These are phyloP conservation scores for Rachicladosporium sp. DNA, from an alignment of 2,329 filamentous ascomycete genomes.

Conservation along the genomic window DNA sequence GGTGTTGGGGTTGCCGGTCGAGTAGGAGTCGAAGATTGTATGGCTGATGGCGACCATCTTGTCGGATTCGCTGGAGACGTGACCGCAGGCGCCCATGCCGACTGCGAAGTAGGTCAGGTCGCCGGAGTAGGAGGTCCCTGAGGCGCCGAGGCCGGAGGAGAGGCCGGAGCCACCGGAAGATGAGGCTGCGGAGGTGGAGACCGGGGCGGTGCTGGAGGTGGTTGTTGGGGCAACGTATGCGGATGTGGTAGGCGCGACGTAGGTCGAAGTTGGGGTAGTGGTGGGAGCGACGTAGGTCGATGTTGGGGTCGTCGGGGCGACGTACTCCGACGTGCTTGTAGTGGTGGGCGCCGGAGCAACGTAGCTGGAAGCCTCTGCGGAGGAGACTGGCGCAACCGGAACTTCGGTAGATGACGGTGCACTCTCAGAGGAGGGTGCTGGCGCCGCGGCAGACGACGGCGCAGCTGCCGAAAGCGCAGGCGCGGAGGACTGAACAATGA, in stretches of 20 bases:
- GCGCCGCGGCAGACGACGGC: slow-evolving; percentile 1
- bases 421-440: slow-evolving; percentile 5
- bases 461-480: slow-evolving; percentile 2
- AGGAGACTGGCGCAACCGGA: slow-evolving; percentile 10
- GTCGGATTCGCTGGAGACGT: slow-evolving; percentile 43
- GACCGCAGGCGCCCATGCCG: slow-evolving; percentile 58
- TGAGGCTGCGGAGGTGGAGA: slow-evolving; percentile 10
- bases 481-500: slow-evolving; percentile 3
- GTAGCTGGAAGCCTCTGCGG: slow-evolving; percentile 14
- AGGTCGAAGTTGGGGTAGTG: slow-evolving; percentile 11
- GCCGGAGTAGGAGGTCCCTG: slow-evolving; percentile 37
- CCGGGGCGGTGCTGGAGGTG: slow-evolving; percentile 9
- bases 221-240: slow-evolving; percentile 18
- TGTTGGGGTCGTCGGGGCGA: slow-evolving; percentile 3
- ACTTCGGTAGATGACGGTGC: slow-evolving; percentile 3
- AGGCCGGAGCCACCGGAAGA: slow-evolving; percentile 6
- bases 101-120: slow-evolving; percentile 64
- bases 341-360: slow-evolving; percentile 13
- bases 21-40: slow-evolving; percentile 46
- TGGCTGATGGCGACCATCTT: slow-evolving; percentile 59
- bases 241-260: slow-evolving; percentile 10
- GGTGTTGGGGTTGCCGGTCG: slow-evolving; percentile 39
- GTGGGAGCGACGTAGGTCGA: slow-evolving; percentile 16
- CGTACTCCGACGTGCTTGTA: slow-evolving; percentile 2
- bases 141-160: slow-evolving; percentile 8